Evolutionary conservation across 179 eudicot species (phyloP).

Genomic region (Corrigiola litoralis): DNA sequence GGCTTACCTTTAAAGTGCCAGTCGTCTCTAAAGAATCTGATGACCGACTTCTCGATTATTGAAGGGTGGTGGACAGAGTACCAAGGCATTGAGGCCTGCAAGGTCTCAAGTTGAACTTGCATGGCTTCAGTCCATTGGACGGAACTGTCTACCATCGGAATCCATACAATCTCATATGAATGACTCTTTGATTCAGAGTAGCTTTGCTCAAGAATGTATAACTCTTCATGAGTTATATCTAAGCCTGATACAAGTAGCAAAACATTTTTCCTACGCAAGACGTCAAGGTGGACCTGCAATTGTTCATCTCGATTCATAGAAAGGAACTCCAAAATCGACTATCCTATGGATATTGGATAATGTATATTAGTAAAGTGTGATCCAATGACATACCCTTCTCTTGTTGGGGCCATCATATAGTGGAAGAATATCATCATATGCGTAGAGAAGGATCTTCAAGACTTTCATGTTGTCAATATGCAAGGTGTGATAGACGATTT

Average conservation of each 20-base stretch:
- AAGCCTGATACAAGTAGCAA: conserved; percentile 55
- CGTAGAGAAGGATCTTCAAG: conserved; percentile 34
- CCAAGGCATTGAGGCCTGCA: conserved; percentile 61
- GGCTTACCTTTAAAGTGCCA: conserved; percentile 63
- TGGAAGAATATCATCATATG: conserved; percentile 37
- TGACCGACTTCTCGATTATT: conserved; percentile 30
- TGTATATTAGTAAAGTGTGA: background rate
- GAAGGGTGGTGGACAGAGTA: conserved; percentile 54
- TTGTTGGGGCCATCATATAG: conserved; percentile 43
- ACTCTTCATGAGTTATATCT: conserved; percentile 51
- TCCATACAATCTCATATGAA: conserved; percentile 61
- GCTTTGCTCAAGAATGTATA: conserved; percentile 52
- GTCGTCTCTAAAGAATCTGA: conserved; percentile 39
- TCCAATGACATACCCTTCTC: conserved; percentile 35
- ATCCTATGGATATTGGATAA: background rate
- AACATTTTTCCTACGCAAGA: conserved; percentile 49
- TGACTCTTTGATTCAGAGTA: conserved; percentile 48
- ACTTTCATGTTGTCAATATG: conserved; percentile 67
- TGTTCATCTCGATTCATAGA: no score
- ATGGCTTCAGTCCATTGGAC: conserved; percentile 35
- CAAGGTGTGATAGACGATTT: conserved; percentile 30
- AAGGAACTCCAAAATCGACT: no score
- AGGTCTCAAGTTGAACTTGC: conserved; percentile 37
- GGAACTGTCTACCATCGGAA: conserved; percentile 48
- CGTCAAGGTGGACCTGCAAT: conserved; percentile 55